Percentiles rank a stretch among this genome's conserved stretches.
These are phyloP conservation scores for Albifimbria verrucaria DNA, from an alignment of 2,329 filamentous ascomycete genomes.

Conservation along the genomic window DNA sequence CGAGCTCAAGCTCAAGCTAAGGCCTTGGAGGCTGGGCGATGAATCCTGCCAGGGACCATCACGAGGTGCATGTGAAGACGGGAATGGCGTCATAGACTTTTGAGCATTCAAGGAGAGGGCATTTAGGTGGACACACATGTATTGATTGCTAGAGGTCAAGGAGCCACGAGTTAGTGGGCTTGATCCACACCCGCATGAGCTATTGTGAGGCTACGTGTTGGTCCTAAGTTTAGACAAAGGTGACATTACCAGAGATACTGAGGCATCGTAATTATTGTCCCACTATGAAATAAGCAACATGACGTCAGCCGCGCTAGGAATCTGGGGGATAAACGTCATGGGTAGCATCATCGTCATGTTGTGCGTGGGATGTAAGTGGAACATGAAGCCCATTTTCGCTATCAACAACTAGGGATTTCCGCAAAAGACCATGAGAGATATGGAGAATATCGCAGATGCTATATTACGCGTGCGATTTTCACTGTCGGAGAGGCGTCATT, in stretches of 20 bases:
- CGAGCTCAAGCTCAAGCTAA: not conserved
- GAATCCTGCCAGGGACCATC: not conserved
- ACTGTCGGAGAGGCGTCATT: no score
- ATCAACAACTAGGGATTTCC: no score
- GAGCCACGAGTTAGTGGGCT: not conserved
- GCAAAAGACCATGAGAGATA: no score
- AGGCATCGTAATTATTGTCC: not conserved
- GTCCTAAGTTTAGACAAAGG: not conserved
- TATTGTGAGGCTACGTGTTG: not conserved
- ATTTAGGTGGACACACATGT: not conserved
- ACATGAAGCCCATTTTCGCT: no score
- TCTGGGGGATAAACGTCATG: no score
- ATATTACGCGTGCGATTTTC: no score
- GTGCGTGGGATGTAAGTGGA: no score
- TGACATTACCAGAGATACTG: not conserved
- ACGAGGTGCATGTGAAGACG: slow-evolving; percentile 2
- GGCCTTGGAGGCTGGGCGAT: not conserved
- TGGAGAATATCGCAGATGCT: no score
- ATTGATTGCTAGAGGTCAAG: not conserved
- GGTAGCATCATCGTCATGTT: no score
- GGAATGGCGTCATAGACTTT: slow-evolving; percentile 6
- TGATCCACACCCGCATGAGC: no score
- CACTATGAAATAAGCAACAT: no score
- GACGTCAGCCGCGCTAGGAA: not conserved
- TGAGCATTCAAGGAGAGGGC: not conserved